phyloP scores from a whole-genome alignment of 371 early-diverging fungal species.

The Syncephalastrum sp. region DNA sequence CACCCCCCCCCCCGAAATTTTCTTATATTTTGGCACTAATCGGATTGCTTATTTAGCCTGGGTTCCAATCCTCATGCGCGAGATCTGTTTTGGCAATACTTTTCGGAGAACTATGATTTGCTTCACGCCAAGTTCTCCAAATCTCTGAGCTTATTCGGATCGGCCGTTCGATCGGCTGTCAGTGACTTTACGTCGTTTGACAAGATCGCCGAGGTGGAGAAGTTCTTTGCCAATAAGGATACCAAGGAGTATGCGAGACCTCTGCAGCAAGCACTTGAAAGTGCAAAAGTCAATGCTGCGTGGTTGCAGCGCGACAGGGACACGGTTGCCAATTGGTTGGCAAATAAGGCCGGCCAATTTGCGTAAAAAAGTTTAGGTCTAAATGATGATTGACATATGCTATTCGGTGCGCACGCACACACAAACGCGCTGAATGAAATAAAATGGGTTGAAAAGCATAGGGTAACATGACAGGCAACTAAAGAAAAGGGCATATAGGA shows the following conservation, averaged over 20 bases:
- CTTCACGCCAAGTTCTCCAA: conserved; percentile 69
- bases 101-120: conserved; percentile 68
- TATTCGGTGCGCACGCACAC: too few species aligned
- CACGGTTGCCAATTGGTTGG: conserved; percentile 71
- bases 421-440: too few species aligned
- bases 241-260: conserved; percentile 71
- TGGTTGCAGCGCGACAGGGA: conserved; percentile 81
- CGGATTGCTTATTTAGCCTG: conserved; percentile 23
- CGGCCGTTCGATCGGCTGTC: conserved; percentile 67
- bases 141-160: conserved; percentile 74
- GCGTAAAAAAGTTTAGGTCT: conserved; percentile 11
- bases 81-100: conserved; percentile 76
- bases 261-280: conserved; percentile 85
- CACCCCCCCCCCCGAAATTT: too few species aligned
- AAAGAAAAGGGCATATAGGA: conserved; percentile 3
- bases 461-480: conserved; percentile 6
- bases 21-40: not conserved
- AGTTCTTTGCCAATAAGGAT: conserved; percentile 75
- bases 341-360: conserved; percentile 25
- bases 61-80: conserved; percentile 64
- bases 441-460: conserved; percentile 3
- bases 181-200: conserved; percentile 68
- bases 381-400: too few species aligned
- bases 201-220: conserved; percentile 65
- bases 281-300: conserved; percentile 69